phyloP scores from a whole-genome alignment of 345 rosid genomes.

The Viola odorata region DNA sequence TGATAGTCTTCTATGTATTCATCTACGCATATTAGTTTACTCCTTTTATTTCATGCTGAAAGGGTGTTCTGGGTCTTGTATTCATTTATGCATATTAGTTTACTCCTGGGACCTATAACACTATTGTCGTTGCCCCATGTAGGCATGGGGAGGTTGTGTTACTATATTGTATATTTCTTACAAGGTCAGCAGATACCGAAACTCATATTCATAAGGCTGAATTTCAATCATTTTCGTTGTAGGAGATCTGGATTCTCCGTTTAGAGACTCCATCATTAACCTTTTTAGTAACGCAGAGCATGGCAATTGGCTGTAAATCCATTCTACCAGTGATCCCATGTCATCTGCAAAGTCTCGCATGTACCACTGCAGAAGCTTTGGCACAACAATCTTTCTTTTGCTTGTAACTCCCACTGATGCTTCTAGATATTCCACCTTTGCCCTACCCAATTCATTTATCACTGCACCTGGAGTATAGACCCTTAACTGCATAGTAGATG shows the following conservation, averaged over 20 bases:
- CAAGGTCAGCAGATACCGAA: slow-evolving; percentile 61
- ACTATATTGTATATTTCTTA: slow-evolving; percentile 12
- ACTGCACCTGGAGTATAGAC: slow-evolving; percentile 67
- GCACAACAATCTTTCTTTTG: slow-evolving; percentile 76
- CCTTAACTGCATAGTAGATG: slow-evolving; percentile 51
- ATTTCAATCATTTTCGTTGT: slow-evolving; percentile 51
- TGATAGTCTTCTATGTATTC: no score
- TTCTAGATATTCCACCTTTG: slow-evolving; percentile 74
- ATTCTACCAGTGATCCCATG: slow-evolving; percentile 69
- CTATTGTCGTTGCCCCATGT: no score
- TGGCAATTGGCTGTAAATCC: slow-evolving; percentile 87
- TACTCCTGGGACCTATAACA: no score
- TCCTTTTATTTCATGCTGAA: no score
- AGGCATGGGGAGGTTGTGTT: no score
- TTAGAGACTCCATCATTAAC: slow-evolving; percentile 66
- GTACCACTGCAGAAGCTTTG: slow-evolving; percentile 84
- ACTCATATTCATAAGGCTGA: slow-evolving; percentile 71
- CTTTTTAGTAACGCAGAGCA: slow-evolving; percentile 53
- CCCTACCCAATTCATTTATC: slow-evolving; percentile 63
- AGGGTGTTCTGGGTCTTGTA: no score
- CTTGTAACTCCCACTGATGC: slow-evolving; percentile 69
- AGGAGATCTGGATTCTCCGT: slow-evolving; percentile 44
- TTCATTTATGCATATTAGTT: no score
- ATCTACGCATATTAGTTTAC: no score
- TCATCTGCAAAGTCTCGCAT: slow-evolving; percentile 85